phyloP scores from a whole-genome alignment of 2,329 filamentous ascomycete species.

The Nannizziopsis arthrosporioides region DNA sequence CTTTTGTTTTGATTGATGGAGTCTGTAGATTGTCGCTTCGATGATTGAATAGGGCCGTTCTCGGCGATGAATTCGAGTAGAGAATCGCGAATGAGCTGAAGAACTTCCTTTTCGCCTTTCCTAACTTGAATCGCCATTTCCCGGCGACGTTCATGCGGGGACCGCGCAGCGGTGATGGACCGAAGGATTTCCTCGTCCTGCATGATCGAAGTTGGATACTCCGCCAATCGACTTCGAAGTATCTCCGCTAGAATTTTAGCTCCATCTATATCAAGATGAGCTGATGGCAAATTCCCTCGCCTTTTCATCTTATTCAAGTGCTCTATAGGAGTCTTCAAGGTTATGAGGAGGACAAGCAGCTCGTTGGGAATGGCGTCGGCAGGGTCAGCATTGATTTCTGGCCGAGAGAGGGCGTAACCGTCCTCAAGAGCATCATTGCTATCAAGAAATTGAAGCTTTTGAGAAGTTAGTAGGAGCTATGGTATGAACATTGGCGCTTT shows the following conservation, averaged over 20 bases:
- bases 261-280: slow-evolving; percentile 21
- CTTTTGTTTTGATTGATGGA: slow-evolving; percentile 11
- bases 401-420: slow-evolving; percentile 50
- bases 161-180: slow-evolving; percentile 19
- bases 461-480: slow-evolving; percentile 12
- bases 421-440: slow-evolving; percentile 58
- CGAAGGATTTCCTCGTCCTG: slow-evolving; percentile 38
- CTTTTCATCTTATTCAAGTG: slow-evolving; percentile 25
- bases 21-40: slow-evolving; percentile 16
- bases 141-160: slow-evolving; percentile 20
- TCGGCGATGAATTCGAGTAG: slow-evolving; percentile 18
- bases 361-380: slow-evolving; percentile 30
- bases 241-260: slow-evolving; percentile 26
- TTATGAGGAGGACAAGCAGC: slow-evolving; percentile 30
- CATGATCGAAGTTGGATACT: slow-evolving; percentile 45
- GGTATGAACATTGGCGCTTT: slow-evolving; percentile 9
- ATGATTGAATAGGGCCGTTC: slow-evolving; percentile 15
- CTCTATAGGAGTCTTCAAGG: slow-evolving; percentile 23
- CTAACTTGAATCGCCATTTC: slow-evolving; percentile 57
- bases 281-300: slow-evolving; percentile 30
- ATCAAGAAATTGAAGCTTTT: slow-evolving; percentile 44
- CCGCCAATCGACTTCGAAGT: slow-evolving; percentile 26
- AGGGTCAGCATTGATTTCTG: slow-evolving; percentile 21
- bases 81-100: slow-evolving; percentile 43
- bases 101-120: slow-evolving; percentile 58